Percentiles rank a stretch among this genome's conserved stretches.
These are phyloP conservation scores for Capsicum rhomboideum DNA, from an alignment of 257 asterid species.

Conservation along the genomic window DNA sequence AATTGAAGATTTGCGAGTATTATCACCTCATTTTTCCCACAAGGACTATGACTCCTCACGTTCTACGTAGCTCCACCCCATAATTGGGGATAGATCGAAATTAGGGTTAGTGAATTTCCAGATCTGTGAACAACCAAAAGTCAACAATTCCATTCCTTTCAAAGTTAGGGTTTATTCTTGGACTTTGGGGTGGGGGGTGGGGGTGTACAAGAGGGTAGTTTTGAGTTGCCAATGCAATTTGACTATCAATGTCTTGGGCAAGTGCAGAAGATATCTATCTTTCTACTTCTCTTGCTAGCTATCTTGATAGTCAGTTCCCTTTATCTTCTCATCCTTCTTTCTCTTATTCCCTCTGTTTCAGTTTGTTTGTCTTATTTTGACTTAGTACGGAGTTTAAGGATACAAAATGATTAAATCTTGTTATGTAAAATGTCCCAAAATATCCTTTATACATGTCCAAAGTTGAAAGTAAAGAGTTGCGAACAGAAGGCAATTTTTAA, in stretches of 20 bases:
- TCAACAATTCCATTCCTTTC: background rate
- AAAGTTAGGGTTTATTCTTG: background rate
- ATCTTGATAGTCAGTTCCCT: constrained; percentile 78
- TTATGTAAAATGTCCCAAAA: too few species aligned
- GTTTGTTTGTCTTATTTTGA: too few species aligned
- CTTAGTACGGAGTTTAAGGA: too few species aligned
- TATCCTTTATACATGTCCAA: too few species aligned
- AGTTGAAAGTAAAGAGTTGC: too few species aligned
- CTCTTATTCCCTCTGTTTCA: too few species aligned
- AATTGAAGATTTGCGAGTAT: too few species aligned
- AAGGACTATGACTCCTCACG: too few species aligned
- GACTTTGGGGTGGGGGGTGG: too few species aligned
- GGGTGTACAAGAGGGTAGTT: background rate
- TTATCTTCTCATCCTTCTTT: background rate
- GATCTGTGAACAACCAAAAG: background rate
- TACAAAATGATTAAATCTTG: too few species aligned
- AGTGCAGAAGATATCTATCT: constrained; percentile 88
- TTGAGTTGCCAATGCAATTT: constrained; percentile 47
- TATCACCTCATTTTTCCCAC: too few species aligned
- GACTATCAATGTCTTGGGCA: constrained; percentile 82
- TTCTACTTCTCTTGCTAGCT: constrained; percentile 97
- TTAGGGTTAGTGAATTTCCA: background rate
- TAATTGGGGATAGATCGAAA: background rate
- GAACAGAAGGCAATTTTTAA: too few species aligned
- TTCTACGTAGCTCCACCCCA: background rate